Evolutionary conservation across 148 eudicot species (phyloP), one percentile per base, ranked within the genome.

Genomic region (Rhododendron simsii): DNA sequence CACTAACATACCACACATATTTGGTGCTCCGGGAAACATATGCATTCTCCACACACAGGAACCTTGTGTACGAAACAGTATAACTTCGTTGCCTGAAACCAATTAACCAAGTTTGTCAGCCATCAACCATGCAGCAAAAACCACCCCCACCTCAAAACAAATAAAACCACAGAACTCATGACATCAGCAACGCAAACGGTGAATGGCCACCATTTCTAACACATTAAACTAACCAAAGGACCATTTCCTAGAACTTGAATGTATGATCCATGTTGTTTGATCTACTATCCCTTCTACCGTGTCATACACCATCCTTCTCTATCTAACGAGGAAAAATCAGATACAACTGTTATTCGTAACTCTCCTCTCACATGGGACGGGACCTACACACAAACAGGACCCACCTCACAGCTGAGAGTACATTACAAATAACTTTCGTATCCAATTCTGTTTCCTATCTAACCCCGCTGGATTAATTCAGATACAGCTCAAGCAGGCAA

Each of bases 51-150:
- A 82, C 99, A 97, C 85, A 97, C 98, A 61, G 99, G 98, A 79
- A 94, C 95, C 91, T 97, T 97, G 96, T 97, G 98, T 88, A 97
- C 99, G 83, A 97, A 97, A 81, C 99, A 97, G 89, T 97, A 97
- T 59, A 97, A 87, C 85, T 97, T 97, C 18, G 99, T 97, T 12
- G 99, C 99, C 99, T 97, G 94, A 76, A 88, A 90, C 35, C 67
- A 55, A 87, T 57, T 69, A 21, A 39, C 37, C 82, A n/a, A 13
- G 14, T 82, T 3, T 5, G 3, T 77, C 53, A 76, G 63, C 21
- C 51, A 37, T 73, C 75, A 80, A 37, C 11, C 9, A 50, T 47
- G 30, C 73, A 57, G 20, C 39, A 71, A 71, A n/a, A 33, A 71
- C 23, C 48, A 23, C 47, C 47, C 78, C 18, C 28, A 69, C 20